Base-by-base conservation (phyloP, 2,329 filamentous ascomycete genomes). In the Cytospora piceae region DNA sequence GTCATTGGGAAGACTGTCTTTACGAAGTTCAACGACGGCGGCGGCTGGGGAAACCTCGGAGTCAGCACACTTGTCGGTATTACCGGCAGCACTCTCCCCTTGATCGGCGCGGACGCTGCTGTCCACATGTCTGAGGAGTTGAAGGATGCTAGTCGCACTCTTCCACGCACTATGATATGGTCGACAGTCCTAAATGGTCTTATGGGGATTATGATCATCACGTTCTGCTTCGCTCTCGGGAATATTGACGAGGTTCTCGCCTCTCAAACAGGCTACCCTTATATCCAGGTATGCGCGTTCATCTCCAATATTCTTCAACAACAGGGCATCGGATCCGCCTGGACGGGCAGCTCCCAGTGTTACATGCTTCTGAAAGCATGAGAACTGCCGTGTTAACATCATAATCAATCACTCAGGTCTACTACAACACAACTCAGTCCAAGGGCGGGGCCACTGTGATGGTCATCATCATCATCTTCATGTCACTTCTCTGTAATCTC, bases 81-180 rank as follows among this genome's bases (percentile, higher is more conserved):
- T 59, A 73, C 77, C 53, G 77, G 77, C n/a, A 74, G 75, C 2
- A 72, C 78, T 5, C 72, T 77, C 49, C 75, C 71, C 2, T 70
- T 77, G 22, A 59, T 76, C 29, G 75, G 75, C 8, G 71, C 72
- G 9, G 75, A 77, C 63, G 69, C 71, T 2, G 71, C 71, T 20
- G 71, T 71, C 8, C 72, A 76, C 55, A 73, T 55, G 69, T 72
- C 77, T 15, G 77, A 79, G 66, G 77, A 79, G 67, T 11, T 69
- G n/a, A 59, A 68, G 15, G 32, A 34, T 17, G 66, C 65, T 14
- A 73, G 73, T 1, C 67, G 68, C 4, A 73, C 74, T 1, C 70
- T 80, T 2, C 79, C 78, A 3, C 70, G 70, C n/a, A 74, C 76
- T 11, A 79, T 81, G 67, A 73, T 81, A 54, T 72, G 70, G 56